These are phyloP conservation scores for Cyberlindnera meyerae DNA, from an alignment of 805 yeast genomes.

Conservation along the genomic window DNA sequence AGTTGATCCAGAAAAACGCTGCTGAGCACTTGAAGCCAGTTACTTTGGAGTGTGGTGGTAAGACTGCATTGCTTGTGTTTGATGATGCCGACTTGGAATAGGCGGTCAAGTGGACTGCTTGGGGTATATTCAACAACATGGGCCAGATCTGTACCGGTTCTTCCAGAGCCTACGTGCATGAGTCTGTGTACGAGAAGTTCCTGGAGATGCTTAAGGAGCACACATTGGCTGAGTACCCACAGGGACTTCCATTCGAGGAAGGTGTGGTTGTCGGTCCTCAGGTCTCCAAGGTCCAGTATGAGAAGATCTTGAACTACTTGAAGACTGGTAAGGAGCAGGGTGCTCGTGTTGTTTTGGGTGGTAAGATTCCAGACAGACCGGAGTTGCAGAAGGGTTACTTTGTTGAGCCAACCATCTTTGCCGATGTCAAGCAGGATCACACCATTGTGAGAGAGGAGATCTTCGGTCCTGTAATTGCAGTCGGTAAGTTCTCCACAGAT, in stretches of 20 bases:
- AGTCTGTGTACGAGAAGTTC: conserved; percentile 47
- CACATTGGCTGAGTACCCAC: conserved; percentile 33
- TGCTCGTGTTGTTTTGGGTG: conserved; percentile 45
- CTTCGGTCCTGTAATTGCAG: conserved; percentile 48
- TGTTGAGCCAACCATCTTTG: conserved; percentile 44
- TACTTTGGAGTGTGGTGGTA: conserved; percentile 50
- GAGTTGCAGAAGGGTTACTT: conserved; percentile 31
- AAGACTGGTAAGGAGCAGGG: conserved; percentile 48
- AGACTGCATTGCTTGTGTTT: conserved; percentile 43
- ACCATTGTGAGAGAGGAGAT: conserved; percentile 44
- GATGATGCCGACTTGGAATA: conserved; percentile 43
- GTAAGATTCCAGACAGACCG: conserved; percentile 30
- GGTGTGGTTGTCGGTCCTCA: conserved; percentile 49
- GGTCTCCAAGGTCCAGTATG: conserved; percentile 46
- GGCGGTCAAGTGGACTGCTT: conserved; percentile 47
- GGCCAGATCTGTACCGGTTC: conserved; percentile 67
- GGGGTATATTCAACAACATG: conserved; percentile 54
- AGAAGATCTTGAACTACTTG: conserved; percentile 40
- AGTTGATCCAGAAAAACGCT: conserved; percentile 38
- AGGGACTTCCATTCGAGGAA: conserved; percentile 42
- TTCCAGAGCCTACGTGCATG: conserved; percentile 54
- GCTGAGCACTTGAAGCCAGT: conserved; percentile 41
- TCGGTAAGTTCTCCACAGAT: conserved; percentile 37
- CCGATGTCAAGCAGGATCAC: conserved; percentile 37
- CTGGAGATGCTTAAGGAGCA: conserved; percentile 34